These are phyloP conservation scores for Psilocybe sp. DNA, from an alignment of 768 basidiomycete species.

Conservation along the genomic window DNA sequence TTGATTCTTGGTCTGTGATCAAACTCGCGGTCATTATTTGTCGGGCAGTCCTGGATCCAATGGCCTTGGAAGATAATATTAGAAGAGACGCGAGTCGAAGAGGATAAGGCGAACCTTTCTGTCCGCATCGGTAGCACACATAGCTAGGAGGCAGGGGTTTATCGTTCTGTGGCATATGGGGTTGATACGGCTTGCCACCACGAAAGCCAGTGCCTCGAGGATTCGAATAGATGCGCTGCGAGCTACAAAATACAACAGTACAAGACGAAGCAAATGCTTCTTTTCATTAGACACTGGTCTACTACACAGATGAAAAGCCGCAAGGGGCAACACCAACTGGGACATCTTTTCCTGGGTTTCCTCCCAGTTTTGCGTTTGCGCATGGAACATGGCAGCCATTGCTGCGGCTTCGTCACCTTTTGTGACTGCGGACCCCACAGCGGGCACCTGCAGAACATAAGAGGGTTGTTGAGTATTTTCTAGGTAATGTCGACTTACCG, in stretches of 20 bases:
- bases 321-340: conserved; percentile 80
- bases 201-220: conserved; percentile 66
- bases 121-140: conserved; percentile 97
- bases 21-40: conserved; percentile 93
- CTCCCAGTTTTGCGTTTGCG: conserved; percentile 93
- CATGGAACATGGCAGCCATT: conserved; percentile 98
- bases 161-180: conserved; percentile 56
- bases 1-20: conserved; percentile 95
- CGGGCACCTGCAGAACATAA: conserved; percentile 23
- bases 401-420: conserved; percentile 88
- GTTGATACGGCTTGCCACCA: conserved; percentile 56
- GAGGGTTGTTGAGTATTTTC: not conserved
- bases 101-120: conserved; percentile 74
- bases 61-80: conserved; percentile 60
- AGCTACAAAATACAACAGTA: conserved; percentile 43
- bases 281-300: conserved; percentile 71
- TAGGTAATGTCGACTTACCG: conserved; percentile 18
- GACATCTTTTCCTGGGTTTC: conserved; percentile 99
- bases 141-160: conserved; percentile 90
- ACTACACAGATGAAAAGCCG: conserved; percentile 64
- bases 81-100: conserved; percentile 1
- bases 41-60: conserved; percentile 99
- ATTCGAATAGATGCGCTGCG: conserved; percentile 65
- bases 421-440: conserved; percentile 39
- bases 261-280: conserved; percentile 36